phyloP scores from a whole-genome alignment of 139 green algal genomes.

The Diplosphaera chodatii region DNA sequence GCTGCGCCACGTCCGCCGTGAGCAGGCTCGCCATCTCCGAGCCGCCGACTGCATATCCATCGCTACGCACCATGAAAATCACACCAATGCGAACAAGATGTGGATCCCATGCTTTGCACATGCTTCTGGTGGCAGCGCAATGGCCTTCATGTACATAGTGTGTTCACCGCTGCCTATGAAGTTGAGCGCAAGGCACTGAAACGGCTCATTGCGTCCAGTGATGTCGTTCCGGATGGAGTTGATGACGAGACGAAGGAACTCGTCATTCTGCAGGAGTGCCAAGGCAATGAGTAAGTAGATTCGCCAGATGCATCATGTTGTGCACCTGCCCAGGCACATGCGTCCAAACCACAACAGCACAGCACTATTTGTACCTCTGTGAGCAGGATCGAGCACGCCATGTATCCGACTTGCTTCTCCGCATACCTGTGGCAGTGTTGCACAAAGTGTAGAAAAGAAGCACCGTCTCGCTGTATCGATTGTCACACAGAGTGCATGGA shows the following conservation, averaged over 20 bases:
- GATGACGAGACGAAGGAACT: constrained; percentile 96
- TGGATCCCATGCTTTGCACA: too few relatives aligned
- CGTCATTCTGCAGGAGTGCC: constrained; percentile 85
- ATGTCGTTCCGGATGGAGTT: constrained; percentile 95
- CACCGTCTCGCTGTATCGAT: too few relatives aligned
- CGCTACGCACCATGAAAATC: too few relatives aligned
- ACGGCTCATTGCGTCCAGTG: constrained; percentile 85
- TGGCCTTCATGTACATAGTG: too few relatives aligned
- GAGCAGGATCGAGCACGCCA: constrained; percentile 81
- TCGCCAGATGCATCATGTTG: too few relatives aligned
- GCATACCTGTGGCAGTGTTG: constrained; percentile 82
- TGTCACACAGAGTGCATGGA: too few relatives aligned
- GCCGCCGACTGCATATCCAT: constrained; percentile 91
- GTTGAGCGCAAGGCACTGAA: constrained; percentile 89
- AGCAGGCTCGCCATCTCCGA: constrained; percentile 93
- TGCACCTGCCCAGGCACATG: too few relatives aligned
- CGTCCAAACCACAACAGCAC: too few relatives aligned
- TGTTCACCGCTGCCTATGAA: constrained; percentile 80
- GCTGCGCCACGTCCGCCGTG: constrained; percentile 81
- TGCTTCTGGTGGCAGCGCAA: too few relatives aligned
- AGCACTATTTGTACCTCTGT: constrained; percentile 78
- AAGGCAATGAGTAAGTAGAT: too few relatives aligned
- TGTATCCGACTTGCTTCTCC: constrained; percentile 99
- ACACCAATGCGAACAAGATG: too few relatives aligned
- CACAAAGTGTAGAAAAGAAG: too few relatives aligned